A percentile compares a stretch with the other conserved stretches of the same genome.
These are phyloP conservation scores for Termitomyces sp. DNA, from an alignment of 768 basidiomycete genomes.

Conservation along the genomic window DNA sequence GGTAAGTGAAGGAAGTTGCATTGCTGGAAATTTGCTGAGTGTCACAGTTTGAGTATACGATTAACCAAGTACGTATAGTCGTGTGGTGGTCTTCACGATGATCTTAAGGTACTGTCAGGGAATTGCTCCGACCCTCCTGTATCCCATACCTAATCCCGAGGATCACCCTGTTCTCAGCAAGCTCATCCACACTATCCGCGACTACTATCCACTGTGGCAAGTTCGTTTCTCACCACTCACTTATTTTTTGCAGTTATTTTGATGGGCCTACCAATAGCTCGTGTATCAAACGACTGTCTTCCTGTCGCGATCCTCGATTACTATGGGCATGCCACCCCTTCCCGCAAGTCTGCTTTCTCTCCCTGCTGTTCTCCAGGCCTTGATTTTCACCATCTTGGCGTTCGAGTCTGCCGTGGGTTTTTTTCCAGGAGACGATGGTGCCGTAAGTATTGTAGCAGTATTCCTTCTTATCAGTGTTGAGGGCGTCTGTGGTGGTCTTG, in stretches of 20 bases:
- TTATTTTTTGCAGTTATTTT: background rate
- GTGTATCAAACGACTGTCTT: slow-evolving; percentile 67
- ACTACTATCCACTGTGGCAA: slow-evolving; percentile 97
- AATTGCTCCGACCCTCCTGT: slow-evolving; percentile 85
- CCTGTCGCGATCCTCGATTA: slow-evolving; percentile 77
- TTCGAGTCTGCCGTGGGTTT: slow-evolving; percentile 58
- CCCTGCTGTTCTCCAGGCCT: slow-evolving; percentile 63
- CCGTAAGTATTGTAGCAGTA: slow-evolving; percentile 48
- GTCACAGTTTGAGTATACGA: slow-evolving; percentile 81
- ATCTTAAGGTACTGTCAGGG: slow-evolving; percentile 44
- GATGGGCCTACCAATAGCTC: slow-evolving; percentile 32
- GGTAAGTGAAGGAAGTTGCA: slow-evolving; percentile 24
- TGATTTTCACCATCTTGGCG: slow-evolving; percentile 51
- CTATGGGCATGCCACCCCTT: slow-evolving; percentile 71
- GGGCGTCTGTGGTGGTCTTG: slow-evolving; percentile 89
- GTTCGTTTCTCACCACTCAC: slow-evolving; percentile 32
- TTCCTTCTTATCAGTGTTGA: slow-evolving; percentile 82
- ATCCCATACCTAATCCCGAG: slow-evolving; percentile 70
- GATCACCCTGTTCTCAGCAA: slow-evolving; percentile 61
- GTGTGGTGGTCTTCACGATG: background rate
- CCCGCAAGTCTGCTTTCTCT: slow-evolving; percentile 56
- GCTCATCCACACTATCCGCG: slow-evolving; percentile 80
- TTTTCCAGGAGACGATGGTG: slow-evolving; percentile 38
- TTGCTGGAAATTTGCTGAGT: background rate
- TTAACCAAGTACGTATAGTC: slow-evolving; percentile 61